These are phyloP conservation scores for Phylloporus sp. DNA, from an alignment of 768 basidiomycete species.

Conservation along the genomic window DNA sequence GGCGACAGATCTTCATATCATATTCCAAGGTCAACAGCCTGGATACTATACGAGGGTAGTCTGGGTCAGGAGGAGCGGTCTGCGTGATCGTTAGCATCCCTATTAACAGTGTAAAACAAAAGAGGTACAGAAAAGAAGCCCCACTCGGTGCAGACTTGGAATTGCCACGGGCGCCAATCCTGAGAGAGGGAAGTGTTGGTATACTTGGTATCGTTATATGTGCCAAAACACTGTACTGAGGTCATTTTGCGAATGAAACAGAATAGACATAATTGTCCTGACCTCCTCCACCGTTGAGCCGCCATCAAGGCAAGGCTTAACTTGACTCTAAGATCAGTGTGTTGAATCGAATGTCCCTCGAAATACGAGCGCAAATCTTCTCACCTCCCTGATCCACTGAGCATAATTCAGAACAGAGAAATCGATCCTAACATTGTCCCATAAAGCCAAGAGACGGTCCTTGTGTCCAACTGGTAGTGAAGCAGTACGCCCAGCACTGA, in stretches of 20 bases:
- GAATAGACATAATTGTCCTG: slow-evolving; percentile 8
- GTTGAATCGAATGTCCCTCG: not conserved
- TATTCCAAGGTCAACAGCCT: slow-evolving; percentile 71
- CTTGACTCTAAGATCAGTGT: slow-evolving; percentile 41
- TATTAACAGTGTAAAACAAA: not conserved
- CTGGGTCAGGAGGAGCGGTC: slow-evolving; percentile 72
- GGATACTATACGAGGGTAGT: slow-evolving; percentile 75
- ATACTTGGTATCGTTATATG: slow-evolving; percentile 66
- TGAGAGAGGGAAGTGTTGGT: slow-evolving; percentile 58
- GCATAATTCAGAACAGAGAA: slow-evolving; percentile 70
- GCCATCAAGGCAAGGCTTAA: slow-evolving; percentile 50
- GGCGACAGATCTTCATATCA: slow-evolving; percentile 61
- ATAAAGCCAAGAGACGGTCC: slow-evolving; percentile 45
- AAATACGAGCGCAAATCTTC: slow-evolving; percentile 3
- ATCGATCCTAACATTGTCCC: slow-evolving; percentile 49
- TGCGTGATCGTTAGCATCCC: slow-evolving; percentile 23
- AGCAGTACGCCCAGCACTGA: slow-evolving; percentile 30
- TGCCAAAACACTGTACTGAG: slow-evolving; percentile 74
- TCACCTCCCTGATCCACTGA: slow-evolving; percentile 67
- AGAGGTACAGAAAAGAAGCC: slow-evolving; percentile 78
- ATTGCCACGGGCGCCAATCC: slow-evolving; percentile 83
- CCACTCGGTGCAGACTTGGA: slow-evolving; percentile 95
- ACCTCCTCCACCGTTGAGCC: slow-evolving; percentile 50
- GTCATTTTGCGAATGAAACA: not conserved
- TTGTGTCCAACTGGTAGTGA: slow-evolving; percentile 46